A percentile compares a stretch with the other conserved stretches of the same genome.
Evolutionary conservation across 2,329 filamentous ascomycete species (phyloP).

Genomic region (Verticillium tricorpus): DNA sequence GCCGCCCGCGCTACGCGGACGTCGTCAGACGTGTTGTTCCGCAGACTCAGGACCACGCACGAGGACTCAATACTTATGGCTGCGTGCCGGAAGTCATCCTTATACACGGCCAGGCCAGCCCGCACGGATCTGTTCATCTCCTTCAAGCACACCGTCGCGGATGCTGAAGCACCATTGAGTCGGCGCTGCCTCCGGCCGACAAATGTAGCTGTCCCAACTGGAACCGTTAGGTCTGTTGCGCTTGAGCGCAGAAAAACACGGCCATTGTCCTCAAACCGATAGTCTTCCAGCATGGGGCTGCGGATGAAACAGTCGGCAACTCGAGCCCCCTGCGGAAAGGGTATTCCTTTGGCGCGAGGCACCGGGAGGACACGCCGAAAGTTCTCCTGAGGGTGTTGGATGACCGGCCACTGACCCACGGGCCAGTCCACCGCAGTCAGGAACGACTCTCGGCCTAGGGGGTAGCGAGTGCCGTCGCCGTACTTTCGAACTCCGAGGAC

Average conservation of each 20-base stretch:
- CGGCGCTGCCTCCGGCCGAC: constrained; percentile 6
- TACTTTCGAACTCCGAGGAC: constrained; percentile 9
- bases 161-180: background rate
- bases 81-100: constrained; percentile 6
- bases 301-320: constrained; percentile 7
- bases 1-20: background rate
- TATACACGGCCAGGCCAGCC: constrained; percentile 6
- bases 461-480: constrained; percentile 3
- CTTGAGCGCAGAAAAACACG: background rate
- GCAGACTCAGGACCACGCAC: background rate
- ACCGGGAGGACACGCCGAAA: background rate
- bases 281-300: constrained; percentile 1
- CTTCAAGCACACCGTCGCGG: background rate
- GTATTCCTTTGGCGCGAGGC: background rate
- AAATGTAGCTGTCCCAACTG: constrained; percentile 3
- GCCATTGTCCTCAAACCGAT: background rate
- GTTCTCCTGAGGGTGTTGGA: background rate
- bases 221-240: constrained; percentile 1
- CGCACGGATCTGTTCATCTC: background rate
- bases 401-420: constrained; percentile 4
- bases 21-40: background rate
- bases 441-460: constrained; percentile 9
- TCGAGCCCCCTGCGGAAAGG: background rate
- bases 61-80: background rate
- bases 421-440: constrained; percentile 8